Evolutionary conservation across 1,139 yeast species (phyloP), one percentile per base, ranked within the genome.

Genomic region (Saccharomyces pastorianus): DNA sequence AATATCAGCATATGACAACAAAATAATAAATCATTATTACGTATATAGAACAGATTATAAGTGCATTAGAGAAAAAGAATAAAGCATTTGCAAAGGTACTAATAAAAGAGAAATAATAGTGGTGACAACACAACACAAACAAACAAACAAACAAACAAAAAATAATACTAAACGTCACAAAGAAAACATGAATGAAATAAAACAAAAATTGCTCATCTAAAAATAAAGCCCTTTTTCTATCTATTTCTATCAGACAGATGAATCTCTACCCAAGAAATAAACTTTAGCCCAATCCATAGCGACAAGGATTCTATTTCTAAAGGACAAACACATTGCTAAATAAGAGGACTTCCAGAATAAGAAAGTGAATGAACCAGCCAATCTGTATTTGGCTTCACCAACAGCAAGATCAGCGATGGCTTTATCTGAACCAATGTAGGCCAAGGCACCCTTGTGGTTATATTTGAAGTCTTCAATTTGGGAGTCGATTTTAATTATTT

Each of bases 301-400:
- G 56, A 90, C 95, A 69, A 89, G 79, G 60, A 88, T 76, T 79
- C 88, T 91, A 78, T 88, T 89, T 75, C 90, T 84, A 66, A 86
- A 84, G 53, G 95, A 84, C 72, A 91, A 83, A 74, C 95, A 87
- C 96, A 90, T 90, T 73, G 88, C 83, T 64, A 91, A 81, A 74
- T 91, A 90, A 49, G 96, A 95, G 42, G 91, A 84, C 76, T 96
- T 85, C 97, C 97, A 91, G 81, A 91, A 85, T 72, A 88, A 78
- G 77, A 85, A 90, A 51, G 97, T 88, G 70, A 88, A 76, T 47
- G 88, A 79, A 65, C 97, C 97, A 58, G 95, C 95, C 52, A 90
- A 76, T 41, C 91, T 83, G 59, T 84, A 79, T 65, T 85, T 84
- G 61, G 88, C 85, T 66, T 86, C 90, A 62, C 95, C 95, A 85